Evolutionary conservation across 352 stramenopile genomes (phyloP).

Genomic region (Saprolegnia parasitica): DNA sequence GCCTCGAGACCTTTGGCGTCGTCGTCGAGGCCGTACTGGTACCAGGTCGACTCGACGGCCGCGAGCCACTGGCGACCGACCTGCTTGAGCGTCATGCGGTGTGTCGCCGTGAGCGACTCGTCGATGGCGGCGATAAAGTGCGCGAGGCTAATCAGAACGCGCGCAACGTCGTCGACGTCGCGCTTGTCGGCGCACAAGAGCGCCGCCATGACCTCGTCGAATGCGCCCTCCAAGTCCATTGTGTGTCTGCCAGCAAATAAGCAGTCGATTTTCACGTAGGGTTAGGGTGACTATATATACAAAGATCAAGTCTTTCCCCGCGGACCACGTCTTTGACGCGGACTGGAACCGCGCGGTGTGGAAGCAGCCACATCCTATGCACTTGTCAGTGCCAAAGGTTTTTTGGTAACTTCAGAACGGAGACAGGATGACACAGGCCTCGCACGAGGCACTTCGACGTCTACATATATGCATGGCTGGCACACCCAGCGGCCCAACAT

Average conservation of each 20-base stretch:
- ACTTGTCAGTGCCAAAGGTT: no score
- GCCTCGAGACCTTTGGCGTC: background rate
- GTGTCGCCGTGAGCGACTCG: background rate
- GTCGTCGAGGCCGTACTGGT: background rate
- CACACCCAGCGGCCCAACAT: no score
- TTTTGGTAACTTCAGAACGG: no score
- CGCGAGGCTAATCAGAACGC: background rate
- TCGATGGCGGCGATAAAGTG: background rate
- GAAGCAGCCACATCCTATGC: no score
- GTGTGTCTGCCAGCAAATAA: constrained; percentile 1
- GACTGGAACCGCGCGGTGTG: no score
- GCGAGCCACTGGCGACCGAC: background rate
- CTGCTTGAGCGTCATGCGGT: background rate
- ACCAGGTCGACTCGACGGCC: background rate
- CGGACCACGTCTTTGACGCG: no score
- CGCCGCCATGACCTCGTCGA: background rate
- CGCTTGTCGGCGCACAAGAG: background rate
- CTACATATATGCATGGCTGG: no score
- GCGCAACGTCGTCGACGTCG: background rate
- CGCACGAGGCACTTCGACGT: no score
- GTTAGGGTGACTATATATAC: background rate
- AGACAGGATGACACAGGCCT: no score
- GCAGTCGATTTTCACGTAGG: background rate
- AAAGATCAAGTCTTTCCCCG: background rate
- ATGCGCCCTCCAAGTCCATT: background rate